Base-by-base conservation (phyloP, 345 rosid genomes). In the Barbarea vulgaris region DNA sequence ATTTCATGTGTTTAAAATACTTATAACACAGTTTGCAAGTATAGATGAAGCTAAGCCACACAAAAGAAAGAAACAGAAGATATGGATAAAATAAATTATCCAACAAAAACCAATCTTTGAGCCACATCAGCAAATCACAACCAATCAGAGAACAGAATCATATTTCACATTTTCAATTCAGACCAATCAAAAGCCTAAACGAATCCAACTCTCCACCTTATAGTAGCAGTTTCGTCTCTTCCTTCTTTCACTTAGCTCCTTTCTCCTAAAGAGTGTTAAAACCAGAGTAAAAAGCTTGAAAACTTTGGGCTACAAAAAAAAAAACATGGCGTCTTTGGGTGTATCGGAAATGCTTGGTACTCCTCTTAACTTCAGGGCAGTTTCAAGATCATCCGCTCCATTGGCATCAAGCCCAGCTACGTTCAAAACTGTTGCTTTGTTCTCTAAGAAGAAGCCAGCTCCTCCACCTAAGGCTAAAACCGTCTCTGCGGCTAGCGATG, bases 311-410 rank as follows among this genome's bases (percentile, higher is more conserved):
- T 5, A 57, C 50, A 51, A 72, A 36, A 13, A 31, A n/a, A n/a
- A n/a, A n/a, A n/a, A n/a, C n/a, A 46, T 89, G 71, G 89, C 90
- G 77, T 89, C 98, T 79, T 85, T 91, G 39, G 97, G 93, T 57
- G 90, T 85, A 15, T 87, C 93, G 30, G 95, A 91, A 75, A 91
- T 87, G 83, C 86, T 94, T 6, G 93, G 97, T 33, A 90, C 84
- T 73, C 86, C 88, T 7, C 89, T 91, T 52, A 90, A 90, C 81
- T 78, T 87, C 68, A 80, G 82, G 34, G 78, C 84, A 17, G 80
- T 81, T 0, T 73, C 83, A 56, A 78, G 87, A 82, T 68, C 87
- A 9, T 75, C 89, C 13, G 87, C 89, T 67, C 89, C 89, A 7
- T 39, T 81, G 27, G 63, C 93, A 39, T 83, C 97, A 10, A 81